Evolutionary conservation across 2,329 filamentous ascomycete species (phyloP).

Genomic region (Elsinoe fawcettii): DNA sequence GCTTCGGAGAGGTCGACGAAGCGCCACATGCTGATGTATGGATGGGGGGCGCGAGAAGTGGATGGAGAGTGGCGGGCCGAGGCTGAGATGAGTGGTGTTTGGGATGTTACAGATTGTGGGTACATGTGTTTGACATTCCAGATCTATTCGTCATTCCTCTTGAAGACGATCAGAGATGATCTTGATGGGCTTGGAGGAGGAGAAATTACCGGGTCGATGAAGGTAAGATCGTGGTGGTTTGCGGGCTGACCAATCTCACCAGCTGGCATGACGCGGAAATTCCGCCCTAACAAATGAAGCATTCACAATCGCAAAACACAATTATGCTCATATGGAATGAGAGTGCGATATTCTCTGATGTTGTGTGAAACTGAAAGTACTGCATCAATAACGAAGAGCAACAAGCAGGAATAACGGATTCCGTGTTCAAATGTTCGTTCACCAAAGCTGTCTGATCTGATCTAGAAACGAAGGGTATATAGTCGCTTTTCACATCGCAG

Average conservation of each 20-base stretch:
- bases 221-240: neutral
- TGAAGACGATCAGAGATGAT: neutral
- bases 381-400: too few relatives aligned
- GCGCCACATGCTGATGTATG: constrained; percentile 34
- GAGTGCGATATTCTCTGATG: too few relatives aligned
- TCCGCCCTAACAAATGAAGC: neutral
- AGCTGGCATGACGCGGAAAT: neutral
- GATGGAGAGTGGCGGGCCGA: neutral
- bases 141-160: neutral
- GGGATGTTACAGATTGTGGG: neutral
- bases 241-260: neutral
- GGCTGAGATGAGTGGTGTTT: neutral
- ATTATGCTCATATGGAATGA: neutral
- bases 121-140: neutral
- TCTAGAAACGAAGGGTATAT: constrained; percentile 1
- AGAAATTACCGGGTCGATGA: neutral
- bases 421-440: neutral
- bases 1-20: constrained; percentile 45
- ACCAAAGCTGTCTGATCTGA: neutral
- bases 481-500: neutral
- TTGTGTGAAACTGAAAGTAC: too few relatives aligned
- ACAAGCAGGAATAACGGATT: too few relatives aligned
- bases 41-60: neutral
- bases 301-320: neutral
- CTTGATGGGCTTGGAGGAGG: neutral